Conservation (phyloP, 1,284 basidiomycete species). For the Moniliophthora roreri region DNA sequence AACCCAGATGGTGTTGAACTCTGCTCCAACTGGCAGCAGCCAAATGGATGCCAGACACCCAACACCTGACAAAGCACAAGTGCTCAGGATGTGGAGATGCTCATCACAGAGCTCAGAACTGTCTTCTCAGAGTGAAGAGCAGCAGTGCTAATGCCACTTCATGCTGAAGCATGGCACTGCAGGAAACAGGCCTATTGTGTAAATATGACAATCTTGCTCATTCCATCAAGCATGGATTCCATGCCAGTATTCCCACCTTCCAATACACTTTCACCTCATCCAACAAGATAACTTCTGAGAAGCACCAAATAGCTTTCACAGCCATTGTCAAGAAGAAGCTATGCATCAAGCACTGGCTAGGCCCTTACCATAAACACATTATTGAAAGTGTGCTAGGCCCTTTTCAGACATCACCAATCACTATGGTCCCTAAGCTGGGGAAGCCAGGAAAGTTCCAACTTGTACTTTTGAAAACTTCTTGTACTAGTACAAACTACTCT, state of each 20-base stretch:
- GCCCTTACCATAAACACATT: conserved; percentile 5
- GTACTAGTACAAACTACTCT: conserved; percentile 9
- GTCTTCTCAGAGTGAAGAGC: background rate
- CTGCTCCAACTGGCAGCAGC: too few species aligned
- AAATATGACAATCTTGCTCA: conserved; percentile 9
- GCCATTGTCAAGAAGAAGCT: background rate
- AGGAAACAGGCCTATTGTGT: background rate
- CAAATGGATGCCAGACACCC: conserved; percentile 15
- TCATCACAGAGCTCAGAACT: conserved; percentile 10
- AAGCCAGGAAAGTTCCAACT: conserved; percentile 17
- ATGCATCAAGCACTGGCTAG: background rate
- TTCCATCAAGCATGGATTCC: conserved; percentile 9
- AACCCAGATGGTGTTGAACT: too few species aligned
- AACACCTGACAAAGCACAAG: conserved; percentile 6
- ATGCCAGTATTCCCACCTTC: conserved; percentile 12
- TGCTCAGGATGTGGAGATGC: background rate
- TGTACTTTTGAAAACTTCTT: conserved; percentile 22
- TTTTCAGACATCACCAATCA: conserved; percentile 23
- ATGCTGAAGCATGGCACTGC: conserved; percentile 2
- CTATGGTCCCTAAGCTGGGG: conserved; percentile 19
- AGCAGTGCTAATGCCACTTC: conserved; percentile 1
- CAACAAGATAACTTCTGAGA: background rate
- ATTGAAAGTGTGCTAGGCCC: conserved; percentile 17
- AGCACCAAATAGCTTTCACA: background rate
- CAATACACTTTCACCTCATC: background rate